These are phyloP conservation scores for Beauveria sp. DNA, from an alignment of 2,329 filamentous ascomycete species.

Conservation along the genomic window DNA sequence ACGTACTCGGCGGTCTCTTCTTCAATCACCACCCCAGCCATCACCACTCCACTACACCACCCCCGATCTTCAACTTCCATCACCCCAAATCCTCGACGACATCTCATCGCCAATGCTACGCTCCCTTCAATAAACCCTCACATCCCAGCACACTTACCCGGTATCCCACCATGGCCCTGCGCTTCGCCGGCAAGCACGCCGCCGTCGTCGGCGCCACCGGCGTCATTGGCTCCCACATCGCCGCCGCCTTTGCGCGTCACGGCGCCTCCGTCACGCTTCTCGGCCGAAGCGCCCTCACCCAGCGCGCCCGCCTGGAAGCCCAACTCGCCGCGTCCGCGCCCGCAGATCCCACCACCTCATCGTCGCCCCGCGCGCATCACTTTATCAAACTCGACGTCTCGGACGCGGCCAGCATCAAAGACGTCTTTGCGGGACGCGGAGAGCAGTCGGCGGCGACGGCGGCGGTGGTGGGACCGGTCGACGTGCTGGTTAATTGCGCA, in stretches of 20 bases:
- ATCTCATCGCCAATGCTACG: too few relatives aligned
- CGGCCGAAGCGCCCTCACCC: slow-evolving; percentile 44
- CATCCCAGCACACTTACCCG: slow-evolving; percentile 46
- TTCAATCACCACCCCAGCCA: too few relatives aligned
- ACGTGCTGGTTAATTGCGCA: slow-evolving; percentile 72
- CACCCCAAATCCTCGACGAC: too few relatives aligned
- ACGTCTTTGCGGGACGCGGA: slow-evolving; percentile 19
- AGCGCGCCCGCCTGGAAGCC: slow-evolving; percentile 32
- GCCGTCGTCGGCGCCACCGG: slow-evolving; percentile 65
- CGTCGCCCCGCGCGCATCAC: slow-evolving; percentile 21
- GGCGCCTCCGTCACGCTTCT: slow-evolving; percentile 56
- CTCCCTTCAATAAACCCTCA: background rate
- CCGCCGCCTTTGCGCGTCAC: slow-evolving; percentile 54
- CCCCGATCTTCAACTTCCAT: too few relatives aligned
- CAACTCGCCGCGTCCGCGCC: slow-evolving; percentile 22
- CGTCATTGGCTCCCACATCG: slow-evolving; percentile 63
- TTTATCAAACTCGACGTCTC: slow-evolving; percentile 29
- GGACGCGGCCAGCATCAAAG: slow-evolving; percentile 22
- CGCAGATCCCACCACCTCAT: background rate
- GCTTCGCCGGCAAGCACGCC: slow-evolving; percentile 41
- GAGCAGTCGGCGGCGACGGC: background rate
- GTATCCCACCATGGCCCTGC: slow-evolving; percentile 19
- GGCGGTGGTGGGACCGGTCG: slow-evolving; percentile 26
- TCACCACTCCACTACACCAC: too few relatives aligned
- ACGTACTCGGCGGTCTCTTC: too few relatives aligned